Evolutionary conservation across 2,329 filamentous ascomycete genomes (phyloP), one percentile per base, ranked within the genome.

Genomic region (Fusarium nelsonii): DNA sequence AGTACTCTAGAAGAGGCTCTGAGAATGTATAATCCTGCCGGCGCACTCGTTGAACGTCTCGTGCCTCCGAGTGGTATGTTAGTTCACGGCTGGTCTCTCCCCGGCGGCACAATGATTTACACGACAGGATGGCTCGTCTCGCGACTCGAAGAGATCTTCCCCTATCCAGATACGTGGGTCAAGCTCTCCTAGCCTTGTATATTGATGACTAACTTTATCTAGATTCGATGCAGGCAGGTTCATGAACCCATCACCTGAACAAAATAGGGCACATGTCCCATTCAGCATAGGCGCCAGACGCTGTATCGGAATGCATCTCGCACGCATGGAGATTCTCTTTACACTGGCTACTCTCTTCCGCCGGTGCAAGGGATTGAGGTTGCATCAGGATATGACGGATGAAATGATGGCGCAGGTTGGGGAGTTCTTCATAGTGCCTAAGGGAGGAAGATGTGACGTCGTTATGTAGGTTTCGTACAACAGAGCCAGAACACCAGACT

Each of bases 71-170:
- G 4, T 14, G 58, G 49, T 3, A 43, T 63, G 4, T 48, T 26
- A 1, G 20, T 63, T 5, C 36, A 63, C 1, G 40, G 14, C 2
- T 63, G 49, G 41, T 9, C 63, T 12, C n/a, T 63, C 5, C 60
- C 60, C 1, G 20, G 58, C 1, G 41, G 36, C 1, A 57, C 32
- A 3, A 63, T 63, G 49, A 26, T 63, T 20, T 63, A 63, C 6
- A 63, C 60, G 1, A 48, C 60, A 0, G 58, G 60, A 12, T 63
- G 60, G 58, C 58, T 63, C 6, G 41, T 63, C 8, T 63, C 60
- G 1, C 41, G 60, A 0, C 30, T 63, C 2, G 41, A 57, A 34
- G 26, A 57, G 0, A 11, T 57, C 1, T 63, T 63, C 6, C 26
- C 49, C 2, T 6, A 36, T 9, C 50, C 60, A 0, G 37, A 63